phyloP scores from a whole-genome alignment of 1,284 basidiomycete genomes.

The Neolentinus lepideus region DNA sequence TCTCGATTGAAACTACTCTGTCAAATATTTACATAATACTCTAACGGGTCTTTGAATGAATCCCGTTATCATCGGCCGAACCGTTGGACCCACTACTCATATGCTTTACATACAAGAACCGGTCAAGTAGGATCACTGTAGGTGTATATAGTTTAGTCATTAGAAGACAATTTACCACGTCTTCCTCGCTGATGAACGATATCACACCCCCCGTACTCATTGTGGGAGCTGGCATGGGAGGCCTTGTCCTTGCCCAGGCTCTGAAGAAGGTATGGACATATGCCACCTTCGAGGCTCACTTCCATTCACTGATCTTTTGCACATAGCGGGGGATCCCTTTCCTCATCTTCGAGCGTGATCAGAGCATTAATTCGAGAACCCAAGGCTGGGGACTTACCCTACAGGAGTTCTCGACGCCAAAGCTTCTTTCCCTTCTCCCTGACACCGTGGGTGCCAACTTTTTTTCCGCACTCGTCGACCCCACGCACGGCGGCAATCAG shows the following conservation, averaged over 20 bases:
- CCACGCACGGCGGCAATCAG: background rate
- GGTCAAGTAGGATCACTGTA: no score
- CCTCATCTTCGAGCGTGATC: background rate
- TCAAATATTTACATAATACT: no score
- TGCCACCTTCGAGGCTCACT: background rate
- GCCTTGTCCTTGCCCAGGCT: background rate
- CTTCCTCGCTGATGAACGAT: no score
- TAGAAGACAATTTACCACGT: no score
- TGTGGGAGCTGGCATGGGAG: background rate
- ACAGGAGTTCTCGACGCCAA: background rate
- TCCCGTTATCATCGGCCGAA: no score
- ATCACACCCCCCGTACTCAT: background rate
- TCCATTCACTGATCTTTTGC: background rate
- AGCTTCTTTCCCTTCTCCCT: background rate
- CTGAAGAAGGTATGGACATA: background rate
- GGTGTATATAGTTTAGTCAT: no score
- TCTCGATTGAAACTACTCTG: no score
- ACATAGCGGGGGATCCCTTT: background rate
- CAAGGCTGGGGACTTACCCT: background rate
- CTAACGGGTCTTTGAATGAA: no score
- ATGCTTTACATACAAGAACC: no score
- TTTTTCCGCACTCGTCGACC: background rate
- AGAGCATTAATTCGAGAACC: background rate
- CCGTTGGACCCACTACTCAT: no score
- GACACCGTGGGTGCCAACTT: background rate